Conservation (phyloP, 116 monocot genomes). For the Phalaenopsis hybrid region DNA sequence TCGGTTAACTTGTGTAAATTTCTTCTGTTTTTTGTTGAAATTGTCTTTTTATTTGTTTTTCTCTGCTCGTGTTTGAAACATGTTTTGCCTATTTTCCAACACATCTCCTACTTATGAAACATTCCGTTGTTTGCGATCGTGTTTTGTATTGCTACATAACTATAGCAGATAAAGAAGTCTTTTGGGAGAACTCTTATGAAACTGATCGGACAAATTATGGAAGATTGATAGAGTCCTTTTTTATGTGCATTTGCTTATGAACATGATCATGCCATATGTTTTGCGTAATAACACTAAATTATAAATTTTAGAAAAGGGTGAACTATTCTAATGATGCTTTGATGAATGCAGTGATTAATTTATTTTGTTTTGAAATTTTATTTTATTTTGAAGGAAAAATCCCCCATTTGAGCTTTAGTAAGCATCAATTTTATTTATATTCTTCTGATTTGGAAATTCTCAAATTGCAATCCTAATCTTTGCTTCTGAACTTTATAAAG, state of each 20-base stretch:
- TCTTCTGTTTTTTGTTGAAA: too few relatives aligned
- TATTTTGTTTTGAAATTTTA: neutral
- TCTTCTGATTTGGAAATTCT: neutral
- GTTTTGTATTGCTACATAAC: neutral
- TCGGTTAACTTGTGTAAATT: too few relatives aligned
- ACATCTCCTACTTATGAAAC: neutral
- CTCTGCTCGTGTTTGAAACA: too few relatives aligned
- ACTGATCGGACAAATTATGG: neutral
- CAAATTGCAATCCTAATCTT: neutral
- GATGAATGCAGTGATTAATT: neutral
- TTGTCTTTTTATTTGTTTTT: too few relatives aligned
- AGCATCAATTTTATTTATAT: neutral
- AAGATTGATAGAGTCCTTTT: neutral
- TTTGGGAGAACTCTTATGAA: neutral
- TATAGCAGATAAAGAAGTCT: neutral
- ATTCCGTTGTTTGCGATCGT: too few relatives aligned
- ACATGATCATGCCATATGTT: neutral
- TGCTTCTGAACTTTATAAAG: neutral
- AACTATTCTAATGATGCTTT: neutral
- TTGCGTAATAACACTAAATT: neutral
- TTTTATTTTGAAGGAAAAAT: neutral
- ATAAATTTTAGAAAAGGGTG: neutral
- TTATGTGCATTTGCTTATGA: neutral
- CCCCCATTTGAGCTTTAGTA: neutral
- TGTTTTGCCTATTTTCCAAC: too few relatives aligned